These are phyloP conservation scores for Dactylellina haptotyla DNA, from an alignment of 2,329 filamentous ascomycete genomes.

Conservation along the genomic window DNA sequence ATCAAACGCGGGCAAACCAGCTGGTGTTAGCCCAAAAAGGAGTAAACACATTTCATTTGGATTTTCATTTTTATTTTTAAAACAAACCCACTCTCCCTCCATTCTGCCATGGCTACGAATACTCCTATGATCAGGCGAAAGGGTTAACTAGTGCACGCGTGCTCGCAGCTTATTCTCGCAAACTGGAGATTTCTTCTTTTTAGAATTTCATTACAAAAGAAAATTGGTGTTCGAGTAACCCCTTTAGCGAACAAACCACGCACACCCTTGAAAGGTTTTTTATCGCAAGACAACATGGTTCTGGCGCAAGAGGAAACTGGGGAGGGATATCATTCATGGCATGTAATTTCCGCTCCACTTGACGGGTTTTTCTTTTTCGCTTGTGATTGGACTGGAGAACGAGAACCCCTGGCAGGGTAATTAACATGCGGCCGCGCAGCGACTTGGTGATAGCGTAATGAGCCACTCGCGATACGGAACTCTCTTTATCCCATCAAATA, in stretches of 20 bases:
- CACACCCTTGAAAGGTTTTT: too few species aligned
- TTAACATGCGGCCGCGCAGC: background rate
- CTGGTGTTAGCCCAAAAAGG: background rate
- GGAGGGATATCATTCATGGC: background rate
- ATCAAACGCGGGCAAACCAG: background rate
- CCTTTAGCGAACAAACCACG: too few species aligned
- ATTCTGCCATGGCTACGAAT: too few species aligned
- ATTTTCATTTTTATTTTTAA: too few species aligned
- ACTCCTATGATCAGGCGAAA: too few species aligned
- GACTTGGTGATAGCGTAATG: background rate
- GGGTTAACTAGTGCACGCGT: too few species aligned
- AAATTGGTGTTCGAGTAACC: too few species aligned
- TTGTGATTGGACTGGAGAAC: background rate
- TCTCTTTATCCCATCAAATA: too few species aligned
- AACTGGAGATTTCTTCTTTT: too few species aligned
- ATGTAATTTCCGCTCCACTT: background rate
- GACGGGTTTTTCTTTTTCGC: background rate
- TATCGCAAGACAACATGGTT: background rate
- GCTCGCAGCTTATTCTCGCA: too few species aligned
- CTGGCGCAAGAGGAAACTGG: background rate
- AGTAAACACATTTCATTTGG: background rate
- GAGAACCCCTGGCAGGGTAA: background rate
- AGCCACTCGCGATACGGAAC: background rate
- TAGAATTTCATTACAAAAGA: too few species aligned
- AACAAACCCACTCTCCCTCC: background rate